Evolutionary conservation across 768 basidiomycete genomes (phyloP), one percentile per base, ranked within the genome.

Genomic region (Xanthoconium stramineum): DNA sequence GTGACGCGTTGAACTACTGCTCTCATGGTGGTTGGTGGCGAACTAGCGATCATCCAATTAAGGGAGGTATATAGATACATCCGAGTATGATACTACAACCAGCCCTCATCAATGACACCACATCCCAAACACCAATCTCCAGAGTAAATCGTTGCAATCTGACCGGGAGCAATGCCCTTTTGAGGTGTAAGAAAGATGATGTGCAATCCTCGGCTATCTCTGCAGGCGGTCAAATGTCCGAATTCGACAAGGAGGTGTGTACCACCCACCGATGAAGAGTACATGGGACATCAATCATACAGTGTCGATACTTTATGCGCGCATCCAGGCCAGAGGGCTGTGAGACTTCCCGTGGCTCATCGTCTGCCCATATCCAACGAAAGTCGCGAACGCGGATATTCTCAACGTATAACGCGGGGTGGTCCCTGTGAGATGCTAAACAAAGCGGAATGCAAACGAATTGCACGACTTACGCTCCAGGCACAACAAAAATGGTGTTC

Each of bases 1-100:
- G 86, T 69, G 39, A 95, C 92, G 20, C 89, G 80, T 69, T 96
- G 94, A 32, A 95, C 78, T 10, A 95, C 83, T 10, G 93, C 94
- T 52, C 89, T 83, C 94, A 96, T 94, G 47, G 12, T 52, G 43
- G 37, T 43, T 33, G 9, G 15, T 12, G 19, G 35, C n/a, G 19
- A 24, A 3, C 13, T n/a, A 17, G 29, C 14, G 6, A 15, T 15
- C n/a, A 24, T 42, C 52, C 19, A 19, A 59, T 60, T 40, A 55
- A n/a, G n/a, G n/a, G n/a, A n/a, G n/a, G n/a, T n/a, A 43, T 17
- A 12, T 0, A 7, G 2, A 35, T 35, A 35, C 33, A 35, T 35
- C 33, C 37, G 14, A 38, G 6, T 15, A 15, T 11, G 14, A 13
- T 38, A 38, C 10, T 29, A 32, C 29, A 10, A 47, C 10, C 10